phyloP scores from a whole-genome alignment of 768 basidiomycete species.

The Podaxis pistillaris region DNA sequence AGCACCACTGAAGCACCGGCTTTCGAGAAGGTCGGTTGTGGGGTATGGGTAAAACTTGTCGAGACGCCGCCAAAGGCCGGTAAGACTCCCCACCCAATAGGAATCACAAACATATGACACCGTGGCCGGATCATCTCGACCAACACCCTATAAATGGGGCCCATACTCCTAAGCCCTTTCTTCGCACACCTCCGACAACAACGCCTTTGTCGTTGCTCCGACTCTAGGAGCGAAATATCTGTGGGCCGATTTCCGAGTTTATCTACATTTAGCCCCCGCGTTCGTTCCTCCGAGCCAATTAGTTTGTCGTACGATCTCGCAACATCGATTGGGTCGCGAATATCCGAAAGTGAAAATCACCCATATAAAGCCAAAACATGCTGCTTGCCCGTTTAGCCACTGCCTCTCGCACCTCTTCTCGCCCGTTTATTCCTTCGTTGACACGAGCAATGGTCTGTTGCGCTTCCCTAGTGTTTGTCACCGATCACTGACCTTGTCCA shows the following conservation, averaged over 20 bases:
- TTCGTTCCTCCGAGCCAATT: conserved; percentile 16
- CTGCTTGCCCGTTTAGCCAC: conserved; percentile 41
- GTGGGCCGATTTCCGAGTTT: neutral
- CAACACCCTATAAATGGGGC: conserved; percentile 6
- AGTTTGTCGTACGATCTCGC: conserved; percentile 40
- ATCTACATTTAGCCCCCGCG: neutral
- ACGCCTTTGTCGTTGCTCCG: conserved; percentile 4
- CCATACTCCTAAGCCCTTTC: neutral
- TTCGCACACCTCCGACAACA: conserved; percentile 1
- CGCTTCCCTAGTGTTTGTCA: neutral
- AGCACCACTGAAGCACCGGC: neutral
- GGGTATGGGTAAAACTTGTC: neutral
- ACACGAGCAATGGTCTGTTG: conserved; percentile 52
- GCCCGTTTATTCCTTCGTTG: conserved; percentile 34
- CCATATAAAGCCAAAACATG: conserved; percentile 32
- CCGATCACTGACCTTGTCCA: conserved; percentile 5
- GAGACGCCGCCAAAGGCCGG: neutral
- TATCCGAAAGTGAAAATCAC: conserved; percentile 20
- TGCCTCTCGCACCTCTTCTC: conserved; percentile 40
- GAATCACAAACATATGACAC: conserved; percentile 25
- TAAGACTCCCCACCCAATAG: neutral
- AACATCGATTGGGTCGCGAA: conserved; percentile 25
- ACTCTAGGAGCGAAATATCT: neutral
- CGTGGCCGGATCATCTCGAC: conserved; percentile 23
- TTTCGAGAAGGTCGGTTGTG: neutral